Conservation (phyloP, 257 asterid genomes). For the Henckelia pumila region DNA sequence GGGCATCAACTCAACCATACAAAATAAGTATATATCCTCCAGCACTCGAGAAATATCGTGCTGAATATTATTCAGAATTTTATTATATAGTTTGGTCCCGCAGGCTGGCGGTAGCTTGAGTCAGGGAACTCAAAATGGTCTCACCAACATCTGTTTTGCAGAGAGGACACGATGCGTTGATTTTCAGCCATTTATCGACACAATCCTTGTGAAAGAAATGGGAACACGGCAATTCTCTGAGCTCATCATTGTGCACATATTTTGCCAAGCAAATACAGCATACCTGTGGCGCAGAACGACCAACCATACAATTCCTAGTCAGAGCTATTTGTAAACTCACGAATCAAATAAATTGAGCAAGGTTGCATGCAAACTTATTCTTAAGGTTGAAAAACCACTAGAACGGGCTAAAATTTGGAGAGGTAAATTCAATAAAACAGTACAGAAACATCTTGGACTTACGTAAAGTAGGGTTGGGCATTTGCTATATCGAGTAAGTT, state of each 20-base stretch:
- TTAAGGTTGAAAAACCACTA: not conserved
- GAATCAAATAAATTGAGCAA: not conserved
- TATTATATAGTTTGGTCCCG: conserved; percentile 30
- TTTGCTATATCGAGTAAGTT: not conserved
- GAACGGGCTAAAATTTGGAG: not conserved
- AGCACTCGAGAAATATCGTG: not conserved
- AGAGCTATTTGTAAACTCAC: not conserved
- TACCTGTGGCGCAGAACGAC: conserved; percentile 48
- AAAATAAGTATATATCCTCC: conserved; percentile 16
- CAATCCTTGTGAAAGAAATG: conserved; percentile 96
- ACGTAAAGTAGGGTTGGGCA: not conserved
- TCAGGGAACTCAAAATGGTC: conserved; percentile 49
- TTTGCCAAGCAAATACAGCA: conserved; percentile 93
- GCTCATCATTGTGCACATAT: conserved; percentile 82
- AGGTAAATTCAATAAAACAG: too few relatives aligned
- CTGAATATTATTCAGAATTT: not conserved
- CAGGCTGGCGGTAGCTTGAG: conserved; percentile 64
- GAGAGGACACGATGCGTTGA: conserved; percentile 87
- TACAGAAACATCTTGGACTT: not conserved
- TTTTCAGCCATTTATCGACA: conserved; percentile 90
- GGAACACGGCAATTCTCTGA: conserved; percentile 77
- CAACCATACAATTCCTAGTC: not conserved
- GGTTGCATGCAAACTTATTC: not conserved
- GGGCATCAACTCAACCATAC: conserved; percentile 13
- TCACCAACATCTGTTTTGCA: conserved; percentile 95